These are phyloP conservation scores for Chaetoceros tenuissimus DNA, from an alignment of 108 stramenopile species.

Conservation along the genomic window DNA sequence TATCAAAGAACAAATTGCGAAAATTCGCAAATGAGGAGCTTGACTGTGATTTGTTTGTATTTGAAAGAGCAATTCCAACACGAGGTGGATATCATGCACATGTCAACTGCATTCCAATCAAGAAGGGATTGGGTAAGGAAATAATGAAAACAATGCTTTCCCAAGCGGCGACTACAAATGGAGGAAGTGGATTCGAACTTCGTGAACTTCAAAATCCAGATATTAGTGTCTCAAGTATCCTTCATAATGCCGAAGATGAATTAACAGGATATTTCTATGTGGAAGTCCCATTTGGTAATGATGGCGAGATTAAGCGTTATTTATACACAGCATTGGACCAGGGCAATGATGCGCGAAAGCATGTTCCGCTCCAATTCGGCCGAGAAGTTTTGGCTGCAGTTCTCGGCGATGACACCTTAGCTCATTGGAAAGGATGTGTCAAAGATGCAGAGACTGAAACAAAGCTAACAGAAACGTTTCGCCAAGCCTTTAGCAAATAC, in stretches of 20 bases:
- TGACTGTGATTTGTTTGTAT: slow-evolving; percentile 73
- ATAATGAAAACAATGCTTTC: slow-evolving; percentile 57
- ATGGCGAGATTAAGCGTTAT: slow-evolving; percentile 34
- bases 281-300: slow-evolving; percentile 34
- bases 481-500: slow-evolving; percentile 31
- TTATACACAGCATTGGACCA: slow-evolving; percentile 32
- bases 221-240: slow-evolving; percentile 28
- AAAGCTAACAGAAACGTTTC: slow-evolving; percentile 42
- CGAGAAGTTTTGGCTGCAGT: slow-evolving; percentile 78
- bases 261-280: slow-evolving; percentile 51
- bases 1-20: slow-evolving; percentile 38
- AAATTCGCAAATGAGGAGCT: slow-evolving; percentile 41
- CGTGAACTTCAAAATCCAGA: slow-evolving; percentile 56
- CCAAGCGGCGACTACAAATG: slow-evolving; percentile 27
- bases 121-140: slow-evolving; percentile 23
- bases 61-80: slow-evolving; percentile 82
- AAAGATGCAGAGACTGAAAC: slow-evolving; percentile 63
- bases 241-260: slow-evolving; percentile 36
- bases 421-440: slow-evolving; percentile 84
- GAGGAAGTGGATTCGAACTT: slow-evolving; percentile 37
- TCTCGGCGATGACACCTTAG: slow-evolving; percentile 46
- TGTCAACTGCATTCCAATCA: slow-evolving; percentile 73
- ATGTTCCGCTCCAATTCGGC: slow-evolving; percentile 81
- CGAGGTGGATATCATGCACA: slow-evolving; percentile 84
- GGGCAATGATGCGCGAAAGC: slow-evolving; percentile 3